phyloP scores from a whole-genome alignment of 2,329 filamentous ascomycete genomes.

The Colletotrichum gloeosporioides region DNA sequence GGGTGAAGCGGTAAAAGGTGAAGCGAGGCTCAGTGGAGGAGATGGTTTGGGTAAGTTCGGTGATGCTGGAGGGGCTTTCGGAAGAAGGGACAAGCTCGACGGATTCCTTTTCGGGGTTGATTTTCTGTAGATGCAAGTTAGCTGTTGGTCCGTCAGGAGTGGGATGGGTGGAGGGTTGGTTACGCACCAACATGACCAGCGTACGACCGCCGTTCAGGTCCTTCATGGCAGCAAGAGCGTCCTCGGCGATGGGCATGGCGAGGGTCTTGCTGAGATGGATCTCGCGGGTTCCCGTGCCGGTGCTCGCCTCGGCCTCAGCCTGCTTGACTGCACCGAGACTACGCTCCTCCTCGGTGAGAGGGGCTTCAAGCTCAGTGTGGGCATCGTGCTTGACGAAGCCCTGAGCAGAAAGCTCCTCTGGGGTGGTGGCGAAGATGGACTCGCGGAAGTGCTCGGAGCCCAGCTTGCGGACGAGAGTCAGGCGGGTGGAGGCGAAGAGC shows the following conservation, averaged over 20 bases:
- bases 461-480: slow-evolving; percentile 78
- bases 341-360: slow-evolving; percentile 80
- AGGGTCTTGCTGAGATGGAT: slow-evolving; percentile 64
- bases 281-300: slow-evolving; percentile 66
- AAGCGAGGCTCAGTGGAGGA: slow-evolving; percentile 75
- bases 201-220: slow-evolving; percentile 58
- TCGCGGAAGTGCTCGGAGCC: slow-evolving; percentile 81
- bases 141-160: not conserved
- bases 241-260: slow-evolving; percentile 64
- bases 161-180: not conserved
- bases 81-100: slow-evolving; percentile 68
- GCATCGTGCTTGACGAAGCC: slow-evolving; percentile 78
- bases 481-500: slow-evolving; percentile 79
- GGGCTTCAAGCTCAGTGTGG: slow-evolving; percentile 68
- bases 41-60: slow-evolving; percentile 64
- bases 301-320: slow-evolving; percentile 76
- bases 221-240: slow-evolving; percentile 68
- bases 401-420: slow-evolving; percentile 70
- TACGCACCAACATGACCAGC: slow-evolving; percentile 68
- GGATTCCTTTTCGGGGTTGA: slow-evolving; percentile 73
- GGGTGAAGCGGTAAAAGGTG: slow-evolving; percentile 75
- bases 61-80: slow-evolving; percentile 57
- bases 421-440: slow-evolving; percentile 73
- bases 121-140: slow-evolving; percentile 56
- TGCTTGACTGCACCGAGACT: slow-evolving; percentile 75